Conservation (phyloP, 2,329 filamentous ascomycete species). For the Diaporthe helianthi region DNA sequence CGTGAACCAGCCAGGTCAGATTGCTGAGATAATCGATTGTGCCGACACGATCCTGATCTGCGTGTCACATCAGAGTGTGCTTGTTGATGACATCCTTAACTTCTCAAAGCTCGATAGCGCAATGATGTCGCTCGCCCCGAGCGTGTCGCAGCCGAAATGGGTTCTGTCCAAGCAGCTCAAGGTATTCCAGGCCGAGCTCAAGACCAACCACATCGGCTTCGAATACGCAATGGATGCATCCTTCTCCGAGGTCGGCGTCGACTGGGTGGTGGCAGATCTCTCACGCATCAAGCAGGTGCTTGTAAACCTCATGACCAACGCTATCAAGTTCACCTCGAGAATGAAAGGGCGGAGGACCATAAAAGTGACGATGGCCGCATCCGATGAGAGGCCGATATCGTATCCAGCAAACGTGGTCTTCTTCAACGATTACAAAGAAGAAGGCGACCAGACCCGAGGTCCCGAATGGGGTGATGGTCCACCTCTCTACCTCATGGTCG, state of each 20-base stretch:
- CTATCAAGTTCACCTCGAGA: conserved; percentile 24
- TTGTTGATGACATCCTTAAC: conserved; percentile 24
- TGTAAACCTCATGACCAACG: conserved; percentile 27
- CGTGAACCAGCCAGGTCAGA: not conserved
- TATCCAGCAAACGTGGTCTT: conserved; percentile 23
- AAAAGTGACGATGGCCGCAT: not conserved
- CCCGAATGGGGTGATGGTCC: conserved; percentile 14
- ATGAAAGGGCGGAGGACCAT: not conserved
- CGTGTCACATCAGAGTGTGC: conserved; percentile 23
- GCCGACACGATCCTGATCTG: conserved; percentile 17
- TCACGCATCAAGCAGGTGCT: conserved; percentile 25
- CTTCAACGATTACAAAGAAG: not conserved
- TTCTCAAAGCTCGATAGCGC: conserved; percentile 26
- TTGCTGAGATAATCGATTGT: conserved; percentile 12
- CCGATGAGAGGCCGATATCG: not conserved
- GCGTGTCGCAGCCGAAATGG: conserved; percentile 16
- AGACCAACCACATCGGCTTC: conserved; percentile 3
- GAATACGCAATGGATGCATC: conserved; percentile 1
- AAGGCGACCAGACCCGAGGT: not conserved
- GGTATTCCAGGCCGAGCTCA: conserved; percentile 24
- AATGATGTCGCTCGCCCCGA: conserved; percentile 23
- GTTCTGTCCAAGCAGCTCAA: conserved; percentile 17
- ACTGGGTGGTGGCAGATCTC: conserved; percentile 27
- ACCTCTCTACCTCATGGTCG: conserved; percentile 10
- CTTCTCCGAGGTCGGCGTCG: not conserved